These are phyloP conservation scores for Colletotrichum eremochloae DNA, from an alignment of 2,329 filamentous ascomycete genomes.

Conservation along the genomic window DNA sequence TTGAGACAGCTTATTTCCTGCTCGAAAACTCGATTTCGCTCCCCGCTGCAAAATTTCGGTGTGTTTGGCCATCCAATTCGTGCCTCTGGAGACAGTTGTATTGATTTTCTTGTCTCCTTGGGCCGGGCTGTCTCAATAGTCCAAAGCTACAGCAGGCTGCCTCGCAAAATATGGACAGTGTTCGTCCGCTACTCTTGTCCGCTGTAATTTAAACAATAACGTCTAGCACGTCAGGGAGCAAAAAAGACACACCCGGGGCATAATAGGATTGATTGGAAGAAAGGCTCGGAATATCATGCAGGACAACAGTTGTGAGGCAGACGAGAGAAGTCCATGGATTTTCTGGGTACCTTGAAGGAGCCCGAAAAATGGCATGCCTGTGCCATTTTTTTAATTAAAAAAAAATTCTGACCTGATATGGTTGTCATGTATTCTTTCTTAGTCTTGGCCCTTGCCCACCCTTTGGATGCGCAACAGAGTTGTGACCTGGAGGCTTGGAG, in stretches of 20 bases:
- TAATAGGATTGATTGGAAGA: no score
- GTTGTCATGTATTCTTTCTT: background rate
- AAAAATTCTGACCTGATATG: background rate
- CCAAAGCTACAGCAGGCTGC: background rate
- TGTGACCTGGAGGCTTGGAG: constrained; percentile 13
- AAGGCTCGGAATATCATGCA: background rate
- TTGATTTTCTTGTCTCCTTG: background rate
- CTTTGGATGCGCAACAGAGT: constrained; percentile 9
- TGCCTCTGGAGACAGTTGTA: background rate
- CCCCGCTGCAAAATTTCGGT: constrained; percentile 16
- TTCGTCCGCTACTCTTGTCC: background rate
- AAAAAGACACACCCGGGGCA: background rate
- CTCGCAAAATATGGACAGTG: background rate
- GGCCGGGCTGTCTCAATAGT: background rate
- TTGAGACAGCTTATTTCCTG: background rate
- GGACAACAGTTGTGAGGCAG: background rate
- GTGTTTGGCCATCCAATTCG: constrained; percentile 19
- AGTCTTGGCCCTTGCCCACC: background rate
- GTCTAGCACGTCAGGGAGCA: background rate
- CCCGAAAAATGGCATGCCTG: background rate
- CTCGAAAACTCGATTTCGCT: constrained; percentile 4
- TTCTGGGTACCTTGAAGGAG: background rate
- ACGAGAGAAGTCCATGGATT: background rate
- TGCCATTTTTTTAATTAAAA: background rate
- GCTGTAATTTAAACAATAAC: background rate